Evolutionary conservation across 441 rosid genomes (phyloP).

Genomic region (Populus hybrid): DNA sequence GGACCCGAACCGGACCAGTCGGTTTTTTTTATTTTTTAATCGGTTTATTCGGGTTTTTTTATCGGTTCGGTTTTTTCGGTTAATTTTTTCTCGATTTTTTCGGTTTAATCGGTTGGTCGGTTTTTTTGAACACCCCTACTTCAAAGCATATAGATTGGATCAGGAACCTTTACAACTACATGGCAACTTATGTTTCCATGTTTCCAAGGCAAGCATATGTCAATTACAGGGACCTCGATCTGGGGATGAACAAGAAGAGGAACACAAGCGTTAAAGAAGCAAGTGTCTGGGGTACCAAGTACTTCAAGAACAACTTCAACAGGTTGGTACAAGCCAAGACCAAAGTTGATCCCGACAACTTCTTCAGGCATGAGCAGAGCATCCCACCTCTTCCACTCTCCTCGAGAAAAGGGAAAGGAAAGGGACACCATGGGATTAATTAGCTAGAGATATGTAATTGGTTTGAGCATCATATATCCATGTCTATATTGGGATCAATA

Average conservation of each 20-base stretch:
- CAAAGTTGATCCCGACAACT: not conserved
- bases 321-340: not conserved
- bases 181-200: constrained; percentile 27
- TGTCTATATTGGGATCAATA: too few relatives aligned
- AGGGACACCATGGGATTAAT: too few relatives aligned
- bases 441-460: too few relatives aligned
- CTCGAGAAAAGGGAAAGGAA: not conserved
- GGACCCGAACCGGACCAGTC: too few relatives aligned
- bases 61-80: too few relatives aligned
- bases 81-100: too few relatives aligned
- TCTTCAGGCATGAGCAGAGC: not conserved
- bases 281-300: not conserved
- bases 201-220: not conserved
- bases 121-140: not conserved
- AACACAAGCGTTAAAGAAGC: constrained; percentile 7
- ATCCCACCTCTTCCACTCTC: not conserved
- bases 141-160: constrained; percentile 31
- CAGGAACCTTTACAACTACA: constrained; percentile 39
- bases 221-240: constrained; percentile 47
- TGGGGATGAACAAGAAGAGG: constrained; percentile 38
- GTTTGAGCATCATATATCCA: too few relatives aligned
- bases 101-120: too few relatives aligned
- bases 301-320: not conserved
- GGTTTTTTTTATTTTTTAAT: too few relatives aligned
- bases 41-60: too few relatives aligned